Base-by-base conservation (phyloP, 352 stramenopile genomes). In the Hyaloperonospora brassicae region DNA sequence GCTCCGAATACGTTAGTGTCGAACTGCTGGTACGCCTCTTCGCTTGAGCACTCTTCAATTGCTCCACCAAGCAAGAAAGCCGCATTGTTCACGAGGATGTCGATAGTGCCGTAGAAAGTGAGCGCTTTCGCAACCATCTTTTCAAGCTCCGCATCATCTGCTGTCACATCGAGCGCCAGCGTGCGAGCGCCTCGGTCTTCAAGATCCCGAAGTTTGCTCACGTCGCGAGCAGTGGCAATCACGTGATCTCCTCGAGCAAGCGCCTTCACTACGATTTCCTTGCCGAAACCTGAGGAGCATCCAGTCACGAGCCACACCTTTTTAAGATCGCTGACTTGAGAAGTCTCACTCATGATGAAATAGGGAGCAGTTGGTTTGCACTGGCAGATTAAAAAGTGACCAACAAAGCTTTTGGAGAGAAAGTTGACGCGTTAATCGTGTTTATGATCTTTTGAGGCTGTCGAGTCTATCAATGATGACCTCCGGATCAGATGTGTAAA, bases 231-330 rank as follows among this genome's bases (percentile, higher is more conserved):
- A 21, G 72, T 82, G 12, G 69, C 70, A 30, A 79, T 78, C 14
- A 83, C 72, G n/a, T 47, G 54, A 46, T 80, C 67, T 50, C 72
- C 70, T 7, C 62, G 67, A 30, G 64, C 65, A n/a, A 75, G 65
- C 2, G 68, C 70, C 0, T 63, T 66, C 21, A 79, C 41, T 0
- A 74, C 68, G 24, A 80, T 74, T 14, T 72, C 70, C 27, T 59
- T 64, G n/a, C 70, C 70, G 42, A 80, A 73, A 30, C 72, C 72
- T 1, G 65, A 73, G 7, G 72, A 83, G 44, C 70, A 76, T 14
- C 67, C 72, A 8, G 70, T 83, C 47, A 83, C 73, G 21, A 83
- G 56, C 70, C 70, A 79, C 34, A 83, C 67, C 55, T 79, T 79
- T 17, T 52, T 22, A 42, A 5, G 41, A 31, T 11, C 11, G 8